Percentiles rank a stretch among this genome's conserved stretches.
phyloP scores from a whole-genome alignment of 306 rosid genomes.

The Prosopis cineraria region DNA sequence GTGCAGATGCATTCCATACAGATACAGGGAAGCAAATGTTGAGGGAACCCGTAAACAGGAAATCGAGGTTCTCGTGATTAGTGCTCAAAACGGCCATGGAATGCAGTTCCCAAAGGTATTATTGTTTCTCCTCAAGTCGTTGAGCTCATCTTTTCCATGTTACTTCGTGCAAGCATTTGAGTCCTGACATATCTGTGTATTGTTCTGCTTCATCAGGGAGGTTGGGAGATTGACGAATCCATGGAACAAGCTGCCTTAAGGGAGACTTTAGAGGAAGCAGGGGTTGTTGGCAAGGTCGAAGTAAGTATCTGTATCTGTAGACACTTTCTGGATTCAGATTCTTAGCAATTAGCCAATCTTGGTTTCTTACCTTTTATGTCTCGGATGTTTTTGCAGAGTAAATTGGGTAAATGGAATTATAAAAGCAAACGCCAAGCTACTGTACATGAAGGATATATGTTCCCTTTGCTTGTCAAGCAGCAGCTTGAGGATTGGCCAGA shows the following conservation, averaged over 20 bases:
- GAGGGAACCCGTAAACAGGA: constrained; percentile 44
- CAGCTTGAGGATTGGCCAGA: constrained; percentile 85
- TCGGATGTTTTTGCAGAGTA: constrained; percentile 48
- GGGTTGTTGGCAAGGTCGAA: constrained; percentile 71
- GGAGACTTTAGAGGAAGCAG: constrained; percentile 93
- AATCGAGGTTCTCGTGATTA: constrained; percentile 83
- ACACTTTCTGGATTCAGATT: not conserved
- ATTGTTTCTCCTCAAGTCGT: constrained; percentile 13
- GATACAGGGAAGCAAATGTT: constrained; percentile 48
- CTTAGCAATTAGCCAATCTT: not conserved
- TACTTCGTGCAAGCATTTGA: constrained; percentile 4
- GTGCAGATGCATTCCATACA: constrained; percentile 91
- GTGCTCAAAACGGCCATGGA: constrained; percentile 84
- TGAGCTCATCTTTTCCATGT: not conserved
- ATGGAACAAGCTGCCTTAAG: constrained; percentile 83
- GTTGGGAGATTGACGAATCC: constrained; percentile 90
- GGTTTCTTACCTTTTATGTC: constrained; percentile 28
- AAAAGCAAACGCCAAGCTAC: constrained; percentile 75
- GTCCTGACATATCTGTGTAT: constrained; percentile 32
- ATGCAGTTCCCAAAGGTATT: constrained; percentile 92
- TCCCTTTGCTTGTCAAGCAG: constrained; percentile 70
- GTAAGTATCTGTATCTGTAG: constrained; percentile 55
- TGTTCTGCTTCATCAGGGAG: constrained; percentile 69
- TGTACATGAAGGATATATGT: constrained; percentile 74
- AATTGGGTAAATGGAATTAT: constrained; percentile 72